A percentile compares a stretch with the other conserved stretches of the same genome.
Evolutionary conservation across 768 basidiomycete species (phyloP).

Genomic region (Heimioporus sp.): DNA sequence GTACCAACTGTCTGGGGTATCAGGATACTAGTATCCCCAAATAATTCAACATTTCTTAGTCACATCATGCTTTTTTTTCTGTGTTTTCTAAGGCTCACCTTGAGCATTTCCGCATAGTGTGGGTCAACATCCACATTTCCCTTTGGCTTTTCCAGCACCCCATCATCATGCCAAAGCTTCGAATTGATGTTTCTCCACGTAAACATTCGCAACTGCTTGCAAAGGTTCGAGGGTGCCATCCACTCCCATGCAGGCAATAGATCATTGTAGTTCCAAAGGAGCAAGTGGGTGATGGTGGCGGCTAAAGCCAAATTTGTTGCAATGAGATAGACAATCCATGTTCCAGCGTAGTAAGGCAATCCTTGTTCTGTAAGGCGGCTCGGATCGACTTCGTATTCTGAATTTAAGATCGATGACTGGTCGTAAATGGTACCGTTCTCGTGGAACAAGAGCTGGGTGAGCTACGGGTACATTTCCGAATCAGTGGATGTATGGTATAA

Average conservation of each 20-base stretch:
- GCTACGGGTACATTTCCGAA: conserved; percentile 19
- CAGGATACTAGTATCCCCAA: conserved; percentile 27
- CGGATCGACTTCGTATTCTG: conserved; percentile 49
- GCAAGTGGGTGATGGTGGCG: conserved; percentile 49
- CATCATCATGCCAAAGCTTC: conserved; percentile 34
- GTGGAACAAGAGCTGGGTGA: conserved; percentile 50
- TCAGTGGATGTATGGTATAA: background rate
- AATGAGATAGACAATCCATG: conserved; percentile 22
- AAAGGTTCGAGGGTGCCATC: conserved; percentile 34
- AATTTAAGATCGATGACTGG: conserved; percentile 51
- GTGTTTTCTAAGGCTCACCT: conserved; percentile 22
- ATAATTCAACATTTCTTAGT: no score
- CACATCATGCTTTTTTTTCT: no score
- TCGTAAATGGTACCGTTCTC: conserved; percentile 43
- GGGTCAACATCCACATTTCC: conserved; percentile 46
- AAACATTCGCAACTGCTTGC: conserved; percentile 21
- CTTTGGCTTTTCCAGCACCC: conserved; percentile 24
- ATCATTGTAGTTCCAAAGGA: conserved; percentile 54
- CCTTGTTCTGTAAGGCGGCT: conserved; percentile 45
- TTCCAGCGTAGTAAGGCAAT: conserved; percentile 29
- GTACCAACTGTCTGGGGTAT: conserved; percentile 35
- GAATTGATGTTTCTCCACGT: conserved; percentile 34
- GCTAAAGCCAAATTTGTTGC: conserved; percentile 29
- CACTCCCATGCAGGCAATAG: conserved; percentile 46
- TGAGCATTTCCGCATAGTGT: conserved; percentile 52